A percentile compares a stretch with the other conserved stretches of the same genome.
Conservation (phyloP, 2,329 filamentous ascomycete genomes). For the Venturiaceae sp. region DNA sequence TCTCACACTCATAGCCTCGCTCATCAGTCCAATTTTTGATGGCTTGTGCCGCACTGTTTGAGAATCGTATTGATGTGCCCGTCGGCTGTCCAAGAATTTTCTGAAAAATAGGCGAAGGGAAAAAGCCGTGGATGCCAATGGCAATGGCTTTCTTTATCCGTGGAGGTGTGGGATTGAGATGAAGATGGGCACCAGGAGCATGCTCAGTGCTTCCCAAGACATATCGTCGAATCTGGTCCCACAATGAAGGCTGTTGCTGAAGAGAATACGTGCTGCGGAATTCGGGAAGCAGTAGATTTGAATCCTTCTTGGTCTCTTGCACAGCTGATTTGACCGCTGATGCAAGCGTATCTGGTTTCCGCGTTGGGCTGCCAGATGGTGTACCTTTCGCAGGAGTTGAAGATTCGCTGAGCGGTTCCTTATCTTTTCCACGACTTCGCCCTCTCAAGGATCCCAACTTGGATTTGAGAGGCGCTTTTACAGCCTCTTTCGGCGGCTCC, state of each 20-base stretch:
- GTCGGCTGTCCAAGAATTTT: constrained; percentile 90
- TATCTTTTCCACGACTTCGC: constrained; percentile 8
- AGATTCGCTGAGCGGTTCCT: constrained; percentile 12
- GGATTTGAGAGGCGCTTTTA: neutral
- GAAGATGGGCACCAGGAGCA: constrained; percentile 57
- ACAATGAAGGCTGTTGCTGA: constrained; percentile 33
- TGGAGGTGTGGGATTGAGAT: constrained; percentile 56
- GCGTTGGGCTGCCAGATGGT: constrained; percentile 12
- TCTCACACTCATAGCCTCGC: constrained; percentile 66
- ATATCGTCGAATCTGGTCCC: constrained; percentile 31
- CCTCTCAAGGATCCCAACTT: constrained; percentile 5
- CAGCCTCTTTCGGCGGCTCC: constrained; percentile 11
- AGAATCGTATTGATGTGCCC: constrained; percentile 88
- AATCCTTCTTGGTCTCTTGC: constrained; percentile 22
- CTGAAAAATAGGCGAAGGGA: constrained; percentile 79
- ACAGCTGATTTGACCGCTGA: neutral
- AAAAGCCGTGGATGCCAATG: constrained; percentile 90
- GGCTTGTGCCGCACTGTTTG: constrained; percentile 73
- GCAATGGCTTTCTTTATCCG: constrained; percentile 78
- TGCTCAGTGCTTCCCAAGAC: constrained; percentile 41
- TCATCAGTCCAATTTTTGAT: constrained; percentile 74
- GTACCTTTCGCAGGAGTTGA: constrained; percentile 6
- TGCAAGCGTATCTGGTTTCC: neutral
- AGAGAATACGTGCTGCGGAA: constrained; percentile 57
- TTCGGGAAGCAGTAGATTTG: constrained; percentile 60